A percentile compares a stretch with the other conserved stretches of the same genome.
phyloP scores from a whole-genome alignment of 805 yeast species.

The Ogataea philodendri region DNA sequence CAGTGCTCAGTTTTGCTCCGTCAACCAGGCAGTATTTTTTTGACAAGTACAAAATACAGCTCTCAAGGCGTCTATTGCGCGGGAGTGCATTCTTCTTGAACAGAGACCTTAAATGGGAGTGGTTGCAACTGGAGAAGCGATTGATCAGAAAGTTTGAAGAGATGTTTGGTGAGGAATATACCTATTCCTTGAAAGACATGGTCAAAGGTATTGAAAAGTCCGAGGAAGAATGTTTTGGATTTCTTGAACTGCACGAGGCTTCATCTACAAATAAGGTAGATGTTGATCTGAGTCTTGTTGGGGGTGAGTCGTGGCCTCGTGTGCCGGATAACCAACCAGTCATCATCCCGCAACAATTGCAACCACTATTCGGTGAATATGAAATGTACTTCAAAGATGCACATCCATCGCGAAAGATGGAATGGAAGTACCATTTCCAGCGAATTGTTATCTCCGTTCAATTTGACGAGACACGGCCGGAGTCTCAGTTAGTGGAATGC shows the following conservation, averaged over 20 bases:
- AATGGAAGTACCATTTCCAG: conserved; percentile 46
- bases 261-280: conserved; percentile 3
- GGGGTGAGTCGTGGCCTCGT: conserved; percentile 21
- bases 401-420: conserved; percentile 25
- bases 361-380: conserved; percentile 6
- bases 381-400: conserved; percentile 13
- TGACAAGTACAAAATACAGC: conserved; percentile 23
- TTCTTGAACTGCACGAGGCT: conserved; percentile 1
- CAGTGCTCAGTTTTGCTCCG: conserved; percentile 19
- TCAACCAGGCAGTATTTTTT: conserved; percentile 22
- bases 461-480: conserved; percentile 27
- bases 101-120: conserved; percentile 3
- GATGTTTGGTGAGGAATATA: conserved; percentile 20
- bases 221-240: conserved; percentile 9
- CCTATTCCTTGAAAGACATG: conserved; percentile 21
- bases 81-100: conserved; percentile 10
- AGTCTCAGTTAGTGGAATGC: conserved; percentile 26
- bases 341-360: conserved; percentile 16
- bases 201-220: conserved; percentile 17
- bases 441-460: conserved; percentile 36
- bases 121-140: conserved; percentile 14
- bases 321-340: conserved; percentile 25
- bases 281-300: conserved; percentile 15
- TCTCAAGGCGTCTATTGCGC: conserved; percentile 21
- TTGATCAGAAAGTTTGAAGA: conserved; percentile 8